Evolutionary conservation across 495 filamentous ascomycete genomes (phyloP).

Genomic region (Aspergillus cavernicola): DNA sequence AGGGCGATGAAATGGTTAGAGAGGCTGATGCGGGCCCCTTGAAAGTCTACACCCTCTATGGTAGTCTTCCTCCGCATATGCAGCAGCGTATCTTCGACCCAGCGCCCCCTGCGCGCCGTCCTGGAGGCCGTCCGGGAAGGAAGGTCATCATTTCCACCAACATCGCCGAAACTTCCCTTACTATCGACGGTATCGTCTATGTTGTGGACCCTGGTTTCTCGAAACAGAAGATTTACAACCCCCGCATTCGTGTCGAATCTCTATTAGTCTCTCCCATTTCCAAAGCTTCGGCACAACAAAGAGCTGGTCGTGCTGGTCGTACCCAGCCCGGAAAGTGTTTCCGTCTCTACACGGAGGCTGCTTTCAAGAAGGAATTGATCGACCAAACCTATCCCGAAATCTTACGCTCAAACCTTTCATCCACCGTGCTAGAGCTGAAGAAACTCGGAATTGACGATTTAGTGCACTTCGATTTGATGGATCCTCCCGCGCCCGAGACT

Average conservation of each 20-base stretch:
- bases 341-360: constrained; percentile 90
- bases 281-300: constrained; percentile 96
- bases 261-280: constrained; percentile 94
- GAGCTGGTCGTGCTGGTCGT: constrained; percentile 98
- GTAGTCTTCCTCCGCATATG: constrained; percentile 83
- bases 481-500: constrained; percentile 96
- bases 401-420: constrained; percentile 87
- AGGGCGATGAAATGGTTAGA: constrained; percentile 84
- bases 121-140: constrained; percentile 81
- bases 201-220: constrained; percentile 98
- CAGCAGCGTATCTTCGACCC: constrained; percentile 95
- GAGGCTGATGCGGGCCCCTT: constrained; percentile 89
- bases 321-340: constrained; percentile 97
- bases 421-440: constrained; percentile 93
- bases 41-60: constrained; percentile 90
- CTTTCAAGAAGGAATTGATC: constrained; percentile 97
- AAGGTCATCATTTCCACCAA: constrained; percentile 96
- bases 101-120: constrained; percentile 66
- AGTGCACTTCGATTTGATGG: constrained; percentile 98
- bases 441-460: constrained; percentile 95
- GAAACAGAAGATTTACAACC: constrained; percentile 99
- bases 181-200: constrained; percentile 98
- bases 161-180: constrained; percentile 95
- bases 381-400: constrained; percentile 96
- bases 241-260: constrained; percentile 92